Evolutionary conservation across 805 yeast genomes (phyloP).

Genomic region (Lipomyces kockii): DNA sequence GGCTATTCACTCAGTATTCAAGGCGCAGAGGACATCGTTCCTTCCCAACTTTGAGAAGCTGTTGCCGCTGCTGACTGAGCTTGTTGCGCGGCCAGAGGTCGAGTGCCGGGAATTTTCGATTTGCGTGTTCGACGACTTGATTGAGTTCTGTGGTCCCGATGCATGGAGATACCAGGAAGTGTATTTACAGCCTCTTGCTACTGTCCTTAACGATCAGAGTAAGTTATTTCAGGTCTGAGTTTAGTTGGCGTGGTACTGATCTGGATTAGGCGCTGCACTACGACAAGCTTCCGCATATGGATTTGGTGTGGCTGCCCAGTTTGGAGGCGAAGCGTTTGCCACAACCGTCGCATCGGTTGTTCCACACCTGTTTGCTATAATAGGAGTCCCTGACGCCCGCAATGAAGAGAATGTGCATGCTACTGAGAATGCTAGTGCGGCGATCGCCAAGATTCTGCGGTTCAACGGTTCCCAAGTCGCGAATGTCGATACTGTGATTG

Average conservation of each 20-base stretch:
- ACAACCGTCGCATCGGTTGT: slow-evolving; percentile 71
- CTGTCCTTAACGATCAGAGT: slow-evolving; percentile 53
- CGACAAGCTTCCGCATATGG: slow-evolving; percentile 88
- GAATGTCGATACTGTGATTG: slow-evolving; percentile 57
- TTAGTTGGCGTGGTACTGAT: background rate
- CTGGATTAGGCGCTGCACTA: slow-evolving; percentile 52
- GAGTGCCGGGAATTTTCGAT: slow-evolving; percentile 76
- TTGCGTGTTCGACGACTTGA: slow-evolving; percentile 76
- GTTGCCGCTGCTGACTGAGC: slow-evolving; percentile 64
- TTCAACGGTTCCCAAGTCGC: slow-evolving; percentile 56
- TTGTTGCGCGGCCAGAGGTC: slow-evolving; percentile 68
- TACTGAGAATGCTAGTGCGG: slow-evolving; percentile 81
- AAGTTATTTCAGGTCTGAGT: slow-evolving; percentile 6
- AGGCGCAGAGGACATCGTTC: slow-evolving; percentile 60
- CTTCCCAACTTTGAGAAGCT: slow-evolving; percentile 67
- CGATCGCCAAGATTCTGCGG: slow-evolving; percentile 83
- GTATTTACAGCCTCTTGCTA: slow-evolving; percentile 67
- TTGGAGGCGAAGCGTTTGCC: slow-evolving; percentile 67
- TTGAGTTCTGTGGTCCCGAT: slow-evolving; percentile 76
- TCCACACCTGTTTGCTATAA: slow-evolving; percentile 73
- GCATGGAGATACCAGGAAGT: slow-evolving; percentile 67
- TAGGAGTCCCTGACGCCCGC: slow-evolving; percentile 77
- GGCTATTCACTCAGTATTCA: slow-evolving; percentile 71
- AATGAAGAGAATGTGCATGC: slow-evolving; percentile 84
- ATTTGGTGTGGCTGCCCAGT: slow-evolving; percentile 84